Evolutionary conservation across 495 filamentous ascomycete species (phyloP).

Genomic region (Tricharina praecox): DNA sequence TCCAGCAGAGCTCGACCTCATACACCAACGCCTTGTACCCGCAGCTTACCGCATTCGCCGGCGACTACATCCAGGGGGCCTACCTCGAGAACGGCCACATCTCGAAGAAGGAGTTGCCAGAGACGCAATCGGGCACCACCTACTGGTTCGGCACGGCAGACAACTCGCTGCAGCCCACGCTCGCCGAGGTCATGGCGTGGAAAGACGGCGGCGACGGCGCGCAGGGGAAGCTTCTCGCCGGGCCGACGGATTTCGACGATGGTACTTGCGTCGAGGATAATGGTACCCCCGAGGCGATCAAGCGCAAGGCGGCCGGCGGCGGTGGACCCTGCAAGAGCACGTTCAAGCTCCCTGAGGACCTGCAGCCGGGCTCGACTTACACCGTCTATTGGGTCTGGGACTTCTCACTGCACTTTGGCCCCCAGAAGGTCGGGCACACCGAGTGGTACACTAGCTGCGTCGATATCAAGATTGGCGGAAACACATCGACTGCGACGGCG

Average conservation of each 20-base stretch:
- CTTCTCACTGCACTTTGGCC: slow-evolving; percentile 14
- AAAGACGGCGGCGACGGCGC: slow-evolving; percentile 13
- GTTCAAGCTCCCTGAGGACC: slow-evolving; percentile 16
- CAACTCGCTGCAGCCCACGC: slow-evolving; percentile 7
- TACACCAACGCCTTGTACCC: slow-evolving; percentile 7
- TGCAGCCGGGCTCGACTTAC: slow-evolving; percentile 9
- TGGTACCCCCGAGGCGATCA: neutral
- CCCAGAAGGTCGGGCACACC: slow-evolving; percentile 1
- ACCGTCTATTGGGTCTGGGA: slow-evolving; percentile 26
- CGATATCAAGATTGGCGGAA: slow-evolving; percentile 17
- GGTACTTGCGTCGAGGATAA: slow-evolving; percentile 17
- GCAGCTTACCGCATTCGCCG: slow-evolving; percentile 15
- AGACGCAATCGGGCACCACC: slow-evolving; percentile 10
- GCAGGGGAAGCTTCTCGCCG: slow-evolving; percentile 6
- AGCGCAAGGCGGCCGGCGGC: slow-evolving; percentile 1
- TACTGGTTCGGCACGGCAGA: slow-evolving; percentile 20
- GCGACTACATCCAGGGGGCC: slow-evolving; percentile 10
- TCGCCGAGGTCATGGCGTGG: slow-evolving; percentile 13
- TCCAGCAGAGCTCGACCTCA: slow-evolving; percentile 6
- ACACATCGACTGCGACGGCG: neutral
- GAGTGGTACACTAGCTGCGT: slow-evolving; percentile 26
- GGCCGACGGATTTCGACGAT: slow-evolving; percentile 16
- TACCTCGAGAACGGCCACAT: slow-evolving; percentile 26
- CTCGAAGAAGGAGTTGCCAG: slow-evolving; percentile 4
- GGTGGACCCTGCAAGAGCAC: slow-evolving; percentile 16